Conservation (phyloP, 805 yeast species). For the Kazachstania bromeliacearum region DNA sequence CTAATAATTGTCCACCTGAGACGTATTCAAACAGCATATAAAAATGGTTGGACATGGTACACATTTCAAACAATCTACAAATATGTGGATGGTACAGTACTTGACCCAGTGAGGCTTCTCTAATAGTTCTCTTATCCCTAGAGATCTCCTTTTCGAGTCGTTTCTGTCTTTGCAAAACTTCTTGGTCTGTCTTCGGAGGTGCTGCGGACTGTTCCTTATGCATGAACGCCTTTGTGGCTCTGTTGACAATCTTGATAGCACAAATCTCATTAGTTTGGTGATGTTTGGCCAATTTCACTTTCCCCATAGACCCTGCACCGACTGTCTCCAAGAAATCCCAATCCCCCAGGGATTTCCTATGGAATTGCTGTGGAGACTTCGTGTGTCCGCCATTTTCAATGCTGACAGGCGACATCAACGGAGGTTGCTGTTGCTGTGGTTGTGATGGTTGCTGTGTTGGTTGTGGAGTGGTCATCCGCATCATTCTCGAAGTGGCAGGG, state of each 20-base stretch:
- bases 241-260: conserved; percentile 86
- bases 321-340: conserved; percentile 94
- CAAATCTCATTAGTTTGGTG: conserved; percentile 72
- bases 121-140: conserved; percentile 81
- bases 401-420: neutral
- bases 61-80: conserved; percentile 85
- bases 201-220: conserved; percentile 62
- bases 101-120: conserved; percentile 92
- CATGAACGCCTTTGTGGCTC: conserved; percentile 72
- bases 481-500: conserved; percentile 29
- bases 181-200: conserved; percentile 52
- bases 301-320: conserved; percentile 99
- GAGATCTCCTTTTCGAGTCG: conserved; percentile 77
- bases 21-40: conserved; percentile 96
- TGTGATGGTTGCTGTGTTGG: conserved; percentile 2
- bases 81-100: conserved; percentile 86
- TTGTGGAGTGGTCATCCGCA: no score
- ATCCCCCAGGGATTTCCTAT: conserved; percentile 85
- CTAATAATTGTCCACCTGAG: conserved; percentile 95
- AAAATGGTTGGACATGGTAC: conserved; percentile 92
- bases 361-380: conserved; percentile 37
- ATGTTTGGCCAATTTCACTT: conserved; percentile 88
- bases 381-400: neutral
- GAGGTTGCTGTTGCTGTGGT: neutral
- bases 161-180: conserved; percentile 50